phyloP scores from a whole-genome alignment of 805 yeast species.

The Saturnispora besseyi region DNA sequence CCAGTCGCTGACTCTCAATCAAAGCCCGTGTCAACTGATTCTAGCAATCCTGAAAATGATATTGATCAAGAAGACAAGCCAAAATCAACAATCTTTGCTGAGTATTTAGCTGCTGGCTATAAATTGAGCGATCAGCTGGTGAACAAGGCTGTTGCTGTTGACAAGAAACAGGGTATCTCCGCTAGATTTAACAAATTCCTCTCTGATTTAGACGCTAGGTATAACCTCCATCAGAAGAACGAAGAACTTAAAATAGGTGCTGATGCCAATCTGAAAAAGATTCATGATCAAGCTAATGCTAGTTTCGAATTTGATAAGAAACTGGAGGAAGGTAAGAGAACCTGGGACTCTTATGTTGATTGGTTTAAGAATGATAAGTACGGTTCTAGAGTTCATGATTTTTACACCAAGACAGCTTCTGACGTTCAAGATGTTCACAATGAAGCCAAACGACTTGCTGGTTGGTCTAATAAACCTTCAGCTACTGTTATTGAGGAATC shows the following conservation, averaged over 20 bases:
- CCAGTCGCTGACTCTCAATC: slow-evolving; percentile 11
- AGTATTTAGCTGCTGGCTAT: slow-evolving; percentile 67
- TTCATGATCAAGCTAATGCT: slow-evolving; percentile 29
- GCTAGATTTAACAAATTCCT: slow-evolving; percentile 49
- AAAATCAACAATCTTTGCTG: slow-evolving; percentile 65
- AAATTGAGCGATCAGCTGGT: slow-evolving; percentile 53
- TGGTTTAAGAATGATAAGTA: slow-evolving; percentile 36
- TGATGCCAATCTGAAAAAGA: slow-evolving; percentile 6
- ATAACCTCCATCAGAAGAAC: slow-evolving; percentile 49
- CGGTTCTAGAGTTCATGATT: slow-evolving; percentile 53
- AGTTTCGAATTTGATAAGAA: slow-evolving; percentile 34
- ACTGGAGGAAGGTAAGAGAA: slow-evolving; percentile 29
- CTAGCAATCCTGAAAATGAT: slow-evolving; percentile 28
- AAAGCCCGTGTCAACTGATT: slow-evolving; percentile 10
- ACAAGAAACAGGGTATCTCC: slow-evolving; percentile 55
- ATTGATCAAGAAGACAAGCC: slow-evolving; percentile 72
- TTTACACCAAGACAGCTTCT: slow-evolving; percentile 46
- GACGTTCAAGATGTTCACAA: slow-evolving; percentile 59
- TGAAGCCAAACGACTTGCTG: slow-evolving; percentile 67
- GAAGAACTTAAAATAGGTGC: slow-evolving; percentile 15
- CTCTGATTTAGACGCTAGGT: slow-evolving; percentile 46
- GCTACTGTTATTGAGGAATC: slow-evolving; percentile 11
- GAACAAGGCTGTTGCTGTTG: slow-evolving; percentile 52
- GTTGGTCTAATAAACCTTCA: slow-evolving; percentile 24
- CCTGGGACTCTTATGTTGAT: slow-evolving; percentile 38